Conservation (phyloP, 2,329 filamentous ascomycete genomes). For the Boeremia lycopersici region DNA sequence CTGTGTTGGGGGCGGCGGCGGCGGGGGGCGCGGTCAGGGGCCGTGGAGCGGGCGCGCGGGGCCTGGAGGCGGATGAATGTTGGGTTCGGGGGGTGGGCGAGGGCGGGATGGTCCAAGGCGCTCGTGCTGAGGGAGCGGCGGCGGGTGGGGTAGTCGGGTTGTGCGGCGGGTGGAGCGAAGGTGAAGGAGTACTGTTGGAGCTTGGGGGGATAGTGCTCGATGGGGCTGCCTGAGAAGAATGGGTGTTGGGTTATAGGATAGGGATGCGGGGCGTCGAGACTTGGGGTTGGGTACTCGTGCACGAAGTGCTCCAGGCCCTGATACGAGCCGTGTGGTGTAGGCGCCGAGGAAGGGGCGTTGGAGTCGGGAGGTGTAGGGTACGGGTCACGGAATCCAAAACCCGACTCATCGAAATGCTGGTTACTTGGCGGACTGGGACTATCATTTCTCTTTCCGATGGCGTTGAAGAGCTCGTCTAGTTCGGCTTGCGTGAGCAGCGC, state of each 20-base stretch:
- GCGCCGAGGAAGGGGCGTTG: conserved; percentile 9
- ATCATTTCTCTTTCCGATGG: neutral
- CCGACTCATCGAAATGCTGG: conserved; percentile 14
- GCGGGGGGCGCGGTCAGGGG: conserved; percentile 9
- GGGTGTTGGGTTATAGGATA: conserved; percentile 26
- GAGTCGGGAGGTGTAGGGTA: neutral
- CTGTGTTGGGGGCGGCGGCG: neutral
- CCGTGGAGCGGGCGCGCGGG: conserved; percentile 15
- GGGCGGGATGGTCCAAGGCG: conserved; percentile 20
- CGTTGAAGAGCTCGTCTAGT: conserved; percentile 19
- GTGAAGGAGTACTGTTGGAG: no score
- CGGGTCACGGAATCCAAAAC: conserved; percentile 5
- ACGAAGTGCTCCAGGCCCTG: conserved; percentile 16
- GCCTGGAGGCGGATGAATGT: conserved; percentile 32
- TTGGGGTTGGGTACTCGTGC: conserved; percentile 20
- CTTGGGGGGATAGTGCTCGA: no score
- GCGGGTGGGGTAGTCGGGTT: conserved; percentile 20
- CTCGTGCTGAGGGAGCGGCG: conserved; percentile 40
- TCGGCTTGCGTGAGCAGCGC: conserved; percentile 16
- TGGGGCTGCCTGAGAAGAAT: neutral
- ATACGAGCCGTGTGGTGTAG: conserved; percentile 19
- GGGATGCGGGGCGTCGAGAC: conserved; percentile 19
- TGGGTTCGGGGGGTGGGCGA: conserved; percentile 18
- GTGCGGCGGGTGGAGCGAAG: neutral
- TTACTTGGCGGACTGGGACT: conserved; percentile 13